Evolutionary conservation across 2,329 filamentous ascomycete species (phyloP).

Genomic region (Trichoderma koningii): DNA sequence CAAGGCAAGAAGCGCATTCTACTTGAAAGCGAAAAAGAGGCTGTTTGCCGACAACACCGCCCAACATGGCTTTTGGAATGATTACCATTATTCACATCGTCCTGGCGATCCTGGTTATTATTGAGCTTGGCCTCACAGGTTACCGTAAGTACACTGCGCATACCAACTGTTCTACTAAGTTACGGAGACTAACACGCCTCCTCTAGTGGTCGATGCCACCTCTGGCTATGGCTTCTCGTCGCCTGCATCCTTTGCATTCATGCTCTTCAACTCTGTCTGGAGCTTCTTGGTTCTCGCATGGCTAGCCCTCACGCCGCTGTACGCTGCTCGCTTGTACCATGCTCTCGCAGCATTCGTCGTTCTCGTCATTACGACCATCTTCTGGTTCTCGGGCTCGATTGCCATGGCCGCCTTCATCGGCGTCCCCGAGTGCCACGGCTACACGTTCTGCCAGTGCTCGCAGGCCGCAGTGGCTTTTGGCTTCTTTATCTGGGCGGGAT

Average conservation of each 20-base stretch:
- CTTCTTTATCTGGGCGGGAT: conserved; percentile 63
- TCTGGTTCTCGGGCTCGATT: conserved; percentile 88
- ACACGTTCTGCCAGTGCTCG: conserved; percentile 57
- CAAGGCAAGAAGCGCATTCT: not conserved
- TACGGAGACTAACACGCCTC: not conserved
- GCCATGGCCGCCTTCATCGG: conserved; percentile 69
- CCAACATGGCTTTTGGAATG: conserved; percentile 55
- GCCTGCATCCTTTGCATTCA: conserved; percentile 68
- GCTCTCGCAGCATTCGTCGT: conserved; percentile 65
- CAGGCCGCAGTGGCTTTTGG: conserved; percentile 68
- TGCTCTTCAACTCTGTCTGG: conserved; percentile 79
- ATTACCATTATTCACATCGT: conserved; percentile 65
- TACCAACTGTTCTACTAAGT: too few relatives aligned
- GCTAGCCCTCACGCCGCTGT: conserved; percentile 66
- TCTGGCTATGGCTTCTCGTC: conserved; percentile 33
- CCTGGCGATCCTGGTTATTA: conserved; percentile 68
- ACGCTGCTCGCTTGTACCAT: conserved; percentile 62
- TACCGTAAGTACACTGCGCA: conserved; percentile 60
- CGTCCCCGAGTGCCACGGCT: conserved; percentile 55
- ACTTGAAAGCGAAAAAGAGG: not conserved
- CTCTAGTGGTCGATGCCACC: conserved; percentile 28
- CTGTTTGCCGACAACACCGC: not conserved
- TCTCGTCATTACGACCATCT: conserved; percentile 74
- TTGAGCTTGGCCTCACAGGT: conserved; percentile 73
- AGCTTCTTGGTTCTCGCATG: conserved; percentile 71